phyloP scores from a whole-genome alignment of 2,329 filamentous ascomycete species.

The Neonectria ditissima region DNA sequence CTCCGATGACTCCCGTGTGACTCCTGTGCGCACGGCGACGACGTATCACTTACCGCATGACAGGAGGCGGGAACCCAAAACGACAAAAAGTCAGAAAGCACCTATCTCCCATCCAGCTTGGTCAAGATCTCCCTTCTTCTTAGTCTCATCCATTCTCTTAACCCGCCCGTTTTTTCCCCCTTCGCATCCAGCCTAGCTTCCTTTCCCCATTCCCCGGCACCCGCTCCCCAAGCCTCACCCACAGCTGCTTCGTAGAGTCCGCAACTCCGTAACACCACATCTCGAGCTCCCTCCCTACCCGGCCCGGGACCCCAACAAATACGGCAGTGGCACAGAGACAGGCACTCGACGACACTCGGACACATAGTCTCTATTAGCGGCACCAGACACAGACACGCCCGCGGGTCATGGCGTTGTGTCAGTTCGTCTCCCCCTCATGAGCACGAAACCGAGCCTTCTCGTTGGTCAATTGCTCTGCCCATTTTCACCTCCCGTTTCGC shows the following conservation, averaged over 20 bases:
- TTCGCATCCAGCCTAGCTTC: constrained; percentile 14
- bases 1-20: constrained; percentile 3
- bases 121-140: too few species aligned
- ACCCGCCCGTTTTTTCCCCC: neutral
- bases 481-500: constrained; percentile 17
- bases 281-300: constrained; percentile 4
- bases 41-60: constrained; percentile 7
- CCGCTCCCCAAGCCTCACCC: neutral
- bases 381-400: neutral
- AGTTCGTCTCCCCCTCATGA: constrained; percentile 1
- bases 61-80: constrained; percentile 1
- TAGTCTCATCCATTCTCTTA: too few species aligned
- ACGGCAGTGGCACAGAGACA: constrained; percentile 5
- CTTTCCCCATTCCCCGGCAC: neutral
- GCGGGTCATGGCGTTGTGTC: constrained; percentile 2
- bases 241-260: constrained; percentile 7
- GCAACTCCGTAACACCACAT: neutral
- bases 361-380: constrained; percentile 19
- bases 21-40: constrained; percentile 1
- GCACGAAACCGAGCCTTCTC: constrained; percentile 3
- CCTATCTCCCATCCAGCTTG: too few species aligned
- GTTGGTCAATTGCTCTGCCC: constrained; percentile 26
- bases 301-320: constrained; percentile 24
- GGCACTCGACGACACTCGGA: constrained; percentile 10
- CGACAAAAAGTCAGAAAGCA: too few species aligned